These are phyloP conservation scores for Neonectria sp. DNA, from an alignment of 2,329 filamentous ascomycete species.

Conservation along the genomic window DNA sequence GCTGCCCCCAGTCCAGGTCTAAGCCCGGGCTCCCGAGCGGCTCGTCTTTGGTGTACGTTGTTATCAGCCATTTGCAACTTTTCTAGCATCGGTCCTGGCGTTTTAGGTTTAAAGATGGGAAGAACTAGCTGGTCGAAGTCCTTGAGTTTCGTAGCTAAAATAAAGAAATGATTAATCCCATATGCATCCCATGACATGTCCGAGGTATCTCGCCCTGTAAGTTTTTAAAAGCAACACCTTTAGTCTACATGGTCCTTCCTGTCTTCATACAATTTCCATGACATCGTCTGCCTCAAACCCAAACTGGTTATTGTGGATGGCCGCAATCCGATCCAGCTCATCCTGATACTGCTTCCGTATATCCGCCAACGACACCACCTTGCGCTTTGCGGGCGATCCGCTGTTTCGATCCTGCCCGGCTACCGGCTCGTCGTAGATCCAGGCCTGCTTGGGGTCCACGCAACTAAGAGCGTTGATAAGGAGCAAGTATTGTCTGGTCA, in stretches of 20 bases:
- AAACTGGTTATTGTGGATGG: slow-evolving; percentile 92
- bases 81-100: slow-evolving; percentile 60
- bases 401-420: slow-evolving; percentile 43
- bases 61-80: slow-evolving; percentile 46
- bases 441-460: slow-evolving; percentile 84
- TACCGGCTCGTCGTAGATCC: slow-evolving; percentile 71
- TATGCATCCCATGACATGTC: slow-evolving; percentile 47
- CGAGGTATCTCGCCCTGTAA: slow-evolving; percentile 51
- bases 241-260: slow-evolving; percentile 44
- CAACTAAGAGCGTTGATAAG: slow-evolving; percentile 95
- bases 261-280: slow-evolving; percentile 65
- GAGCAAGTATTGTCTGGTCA: slow-evolving; percentile 85
- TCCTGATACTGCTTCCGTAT: slow-evolving; percentile 90
- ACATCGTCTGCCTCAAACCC: slow-evolving; percentile 74
- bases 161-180: slow-evolving; percentile 46
- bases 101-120: slow-evolving; percentile 52
- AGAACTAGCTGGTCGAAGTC: slow-evolving; percentile 44
- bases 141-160: slow-evolving; percentile 41
- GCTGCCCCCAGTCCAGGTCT: slow-evolving; percentile 55
- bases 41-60: slow-evolving; percentile 39
- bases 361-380: slow-evolving; percentile 88
- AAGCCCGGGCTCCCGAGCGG: slow-evolving; percentile 28
- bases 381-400: slow-evolving; percentile 68
- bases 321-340: slow-evolving; percentile 89
- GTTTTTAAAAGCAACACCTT: slow-evolving; percentile 41